Evolutionary conservation across 2,329 filamentous ascomycete species (phyloP).

Genomic region (Clonostachys rosea): DNA sequence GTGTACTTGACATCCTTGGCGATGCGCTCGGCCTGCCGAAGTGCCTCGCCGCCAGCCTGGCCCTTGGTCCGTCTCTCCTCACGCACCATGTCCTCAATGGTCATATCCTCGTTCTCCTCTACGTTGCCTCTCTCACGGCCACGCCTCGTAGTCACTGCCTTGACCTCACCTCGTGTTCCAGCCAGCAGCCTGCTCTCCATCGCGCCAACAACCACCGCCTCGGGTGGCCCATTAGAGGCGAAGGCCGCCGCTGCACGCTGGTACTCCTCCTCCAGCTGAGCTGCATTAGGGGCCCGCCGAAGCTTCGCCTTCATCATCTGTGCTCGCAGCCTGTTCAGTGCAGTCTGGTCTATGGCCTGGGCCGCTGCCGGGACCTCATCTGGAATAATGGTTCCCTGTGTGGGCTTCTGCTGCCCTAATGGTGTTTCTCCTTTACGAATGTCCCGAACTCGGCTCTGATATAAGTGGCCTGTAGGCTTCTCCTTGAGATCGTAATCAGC

Average conservation of each 20-base stretch:
- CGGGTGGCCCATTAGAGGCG: slow-evolving; percentile 51
- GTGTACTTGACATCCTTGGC: slow-evolving; percentile 89
- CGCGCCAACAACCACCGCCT: slow-evolving; percentile 68
- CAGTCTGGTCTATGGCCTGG: slow-evolving; percentile 64
- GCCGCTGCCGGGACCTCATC: slow-evolving; percentile 19
- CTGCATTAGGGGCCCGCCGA: slow-evolving; percentile 68
- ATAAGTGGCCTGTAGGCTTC: slow-evolving; percentile 84
- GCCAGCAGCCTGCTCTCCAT: slow-evolving; percentile 90
- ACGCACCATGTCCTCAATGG: slow-evolving; percentile 91
- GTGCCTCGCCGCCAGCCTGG: slow-evolving; percentile 73
- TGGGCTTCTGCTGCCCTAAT: neutral
- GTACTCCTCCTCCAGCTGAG: slow-evolving; percentile 78
- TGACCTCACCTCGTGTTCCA: slow-evolving; percentile 69
- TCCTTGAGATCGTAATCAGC: slow-evolving; percentile 79
- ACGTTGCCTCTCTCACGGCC: slow-evolving; percentile 81
- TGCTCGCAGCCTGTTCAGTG: slow-evolving; percentile 84
- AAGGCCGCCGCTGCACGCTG: slow-evolving; percentile 66
- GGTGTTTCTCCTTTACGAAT: slow-evolving; percentile 26
- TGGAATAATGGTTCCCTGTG: slow-evolving; percentile 12
- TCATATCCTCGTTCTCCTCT: slow-evolving; percentile 92
- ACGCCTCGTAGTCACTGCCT: slow-evolving; percentile 70
- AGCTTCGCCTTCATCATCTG: slow-evolving; percentile 96
- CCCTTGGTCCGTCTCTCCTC: slow-evolving; percentile 85
- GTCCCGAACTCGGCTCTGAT: slow-evolving; percentile 66
- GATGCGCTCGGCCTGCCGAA: slow-evolving; percentile 84